A percentile compares a stretch with the other conserved stretches of the same genome.
Conservation (phyloP, 331 rosid genomes). For the Dryas integrifolia region DNA sequence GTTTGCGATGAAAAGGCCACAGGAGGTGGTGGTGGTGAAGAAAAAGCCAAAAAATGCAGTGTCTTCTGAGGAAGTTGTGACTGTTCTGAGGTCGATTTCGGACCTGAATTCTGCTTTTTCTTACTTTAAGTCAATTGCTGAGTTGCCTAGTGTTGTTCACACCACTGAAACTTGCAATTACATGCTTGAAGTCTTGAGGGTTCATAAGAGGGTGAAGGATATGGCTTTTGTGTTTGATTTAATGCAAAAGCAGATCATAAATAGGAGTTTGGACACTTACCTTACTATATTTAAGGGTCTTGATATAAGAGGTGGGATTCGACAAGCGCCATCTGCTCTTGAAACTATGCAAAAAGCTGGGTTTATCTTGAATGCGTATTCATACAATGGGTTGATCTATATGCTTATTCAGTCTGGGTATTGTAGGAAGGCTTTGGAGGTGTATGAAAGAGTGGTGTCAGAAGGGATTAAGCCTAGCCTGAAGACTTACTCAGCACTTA, state of each 20-base stretch:
- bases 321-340: slow-evolving; percentile 57
- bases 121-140: slow-evolving; percentile 60
- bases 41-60: slow-evolving; percentile 34
- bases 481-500: slow-evolving; percentile 80
- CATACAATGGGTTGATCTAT: slow-evolving; percentile 84
- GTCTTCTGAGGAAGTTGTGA: slow-evolving; percentile 64
- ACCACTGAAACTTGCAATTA: slow-evolving; percentile 78
- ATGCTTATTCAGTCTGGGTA: slow-evolving; percentile 64
- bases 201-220: slow-evolving; percentile 55
- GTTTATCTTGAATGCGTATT: slow-evolving; percentile 77
- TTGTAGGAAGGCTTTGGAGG: slow-evolving; percentile 68
- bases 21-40: slow-evolving; percentile 36
- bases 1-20: slow-evolving; percentile 36
- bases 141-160: slow-evolving; percentile 59
- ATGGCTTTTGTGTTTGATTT: slow-evolving; percentile 71
- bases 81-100: slow-evolving; percentile 55
- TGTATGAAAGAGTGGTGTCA: slow-evolving; percentile 60
- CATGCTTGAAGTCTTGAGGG: slow-evolving; percentile 75
- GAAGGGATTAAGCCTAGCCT: slow-evolving; percentile 82
- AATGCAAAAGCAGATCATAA: slow-evolving; percentile 74
- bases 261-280: slow-evolving; percentile 59
- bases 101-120: slow-evolving; percentile 59
- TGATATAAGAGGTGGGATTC: slow-evolving; percentile 70
- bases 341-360: slow-evolving; percentile 64
- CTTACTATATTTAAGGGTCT: slow-evolving; percentile 65